Evolutionary conservation across 352 stramenopile genomes (phyloP).

Genomic region (Lagenidium giganteum): DNA sequence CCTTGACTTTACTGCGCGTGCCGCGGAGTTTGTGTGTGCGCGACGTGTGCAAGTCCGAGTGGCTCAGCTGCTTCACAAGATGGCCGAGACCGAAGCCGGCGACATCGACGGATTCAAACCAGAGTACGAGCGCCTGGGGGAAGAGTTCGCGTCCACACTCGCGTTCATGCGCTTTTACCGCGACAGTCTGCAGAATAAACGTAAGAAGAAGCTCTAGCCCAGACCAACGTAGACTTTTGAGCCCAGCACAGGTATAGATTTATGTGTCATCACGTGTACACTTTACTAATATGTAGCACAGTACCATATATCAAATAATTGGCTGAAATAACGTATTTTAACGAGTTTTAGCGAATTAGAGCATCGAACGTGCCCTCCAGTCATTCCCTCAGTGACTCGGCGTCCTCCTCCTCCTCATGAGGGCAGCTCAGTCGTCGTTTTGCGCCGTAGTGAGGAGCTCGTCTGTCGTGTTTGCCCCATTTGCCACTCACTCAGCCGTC

Average conservation of each 20-base stretch:
- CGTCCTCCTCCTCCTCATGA: constrained; percentile 3
- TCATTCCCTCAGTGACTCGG: constrained; percentile 15
- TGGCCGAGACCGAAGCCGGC: constrained; percentile 46
- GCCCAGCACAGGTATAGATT: no score
- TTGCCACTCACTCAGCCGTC: constrained; percentile 23
- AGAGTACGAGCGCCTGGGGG: constrained; percentile 14
- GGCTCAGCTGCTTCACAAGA: constrained; percentile 45
- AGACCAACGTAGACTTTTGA: constrained; percentile 7
- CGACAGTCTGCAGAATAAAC: constrained; percentile 13
- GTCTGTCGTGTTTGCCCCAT: constrained; percentile 12
- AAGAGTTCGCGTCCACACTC: constrained; percentile 26
- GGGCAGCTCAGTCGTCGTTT: not conserved
- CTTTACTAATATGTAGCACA: no score
- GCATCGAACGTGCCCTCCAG: constrained; percentile 6
- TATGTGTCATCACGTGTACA: no score
- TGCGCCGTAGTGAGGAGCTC: not conserved
- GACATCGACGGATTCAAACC: constrained; percentile 25
- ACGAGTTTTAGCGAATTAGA: constrained; percentile 12
- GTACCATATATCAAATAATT: constrained; percentile 5
- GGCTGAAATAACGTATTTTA: constrained; percentile 6
- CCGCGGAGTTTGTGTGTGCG: constrained; percentile 69
- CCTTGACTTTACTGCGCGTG: constrained; percentile 57
- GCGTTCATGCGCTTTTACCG: constrained; percentile 34
- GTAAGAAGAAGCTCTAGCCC: constrained; percentile 14
- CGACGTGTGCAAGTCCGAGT: constrained; percentile 58